Evolutionary conservation across 352 stramenopile genomes (phyloP), one percentile per base, ranked within the genome.

Genomic region (Hyphochytrium catenoides): DNA sequence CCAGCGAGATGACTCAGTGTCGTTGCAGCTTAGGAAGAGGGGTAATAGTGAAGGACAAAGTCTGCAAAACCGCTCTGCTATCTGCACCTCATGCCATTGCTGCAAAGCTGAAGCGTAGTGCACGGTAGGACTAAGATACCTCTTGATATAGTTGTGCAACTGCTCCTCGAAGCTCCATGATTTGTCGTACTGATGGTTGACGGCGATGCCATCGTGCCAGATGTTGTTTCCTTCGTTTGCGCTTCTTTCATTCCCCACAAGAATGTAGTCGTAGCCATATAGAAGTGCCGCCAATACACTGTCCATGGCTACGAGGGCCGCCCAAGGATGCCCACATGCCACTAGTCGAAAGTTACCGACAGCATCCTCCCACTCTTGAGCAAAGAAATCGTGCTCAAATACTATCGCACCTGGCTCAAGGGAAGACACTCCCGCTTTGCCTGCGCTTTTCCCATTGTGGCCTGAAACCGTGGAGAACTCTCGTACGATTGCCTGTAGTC

Each of bases 171-270:
- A 58, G 19, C 45, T 41, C 34, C 59, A 62, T 34, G 48, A 58
- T 41, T 62, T 62, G 54, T 62, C 54, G 26, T 56, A 59, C 29
- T 60, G 54, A 33, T 59, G 54, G 37, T 59, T 62, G 24, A 62
- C 54, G 3, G 30, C 21, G 4, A 43, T 43, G 18, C 51, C 50
- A 29, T 52, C 37, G 16, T 58, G 47, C 16, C 36, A 20, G 15
- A 62, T 31, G 24, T 58, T 56, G 32, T 62, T 62, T 33, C 47
- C 53, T 21, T 31, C 51, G 33, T 62, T 62, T 19, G 50, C 53
- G 21, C 50, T 59, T 28, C 53, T 41, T 19, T 61, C 50, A 22
- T 61, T 61, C 8, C 52, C 52, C 12, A 59, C 53, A 17, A 48
- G 47, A 9, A 62, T 29, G 30, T 54, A 46, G 6, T 47, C 47